phyloP scores from a whole-genome alignment of 306 rosid genomes.

The Dryas drummondii region DNA sequence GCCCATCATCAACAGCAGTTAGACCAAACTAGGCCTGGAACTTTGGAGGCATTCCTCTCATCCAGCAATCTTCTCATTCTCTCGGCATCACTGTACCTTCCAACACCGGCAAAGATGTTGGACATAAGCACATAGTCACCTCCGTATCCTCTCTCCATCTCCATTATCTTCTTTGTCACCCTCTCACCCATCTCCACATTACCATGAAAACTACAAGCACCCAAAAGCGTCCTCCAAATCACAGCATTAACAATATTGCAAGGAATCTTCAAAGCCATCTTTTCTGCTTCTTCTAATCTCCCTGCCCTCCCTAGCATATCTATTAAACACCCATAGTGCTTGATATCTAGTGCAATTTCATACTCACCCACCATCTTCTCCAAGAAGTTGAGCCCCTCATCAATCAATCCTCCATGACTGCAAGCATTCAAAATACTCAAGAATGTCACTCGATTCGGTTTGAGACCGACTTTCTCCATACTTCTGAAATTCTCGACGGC shows the following conservation, averaged over 20 bases:
- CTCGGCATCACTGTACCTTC: slow-evolving; percentile 66
- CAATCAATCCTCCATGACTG: slow-evolving; percentile 74
- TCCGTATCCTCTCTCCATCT: slow-evolving; percentile 54
- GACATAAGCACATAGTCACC: slow-evolving; percentile 89
- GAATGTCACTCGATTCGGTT: slow-evolving; percentile 57
- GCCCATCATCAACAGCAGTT: slow-evolving; percentile 16
- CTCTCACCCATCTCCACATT: slow-evolving; percentile 69
- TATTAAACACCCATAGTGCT: slow-evolving; percentile 70
- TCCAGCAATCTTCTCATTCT: slow-evolving; percentile 61
- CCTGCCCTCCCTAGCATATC: slow-evolving; percentile 77
- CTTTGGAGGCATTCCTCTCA: slow-evolving; percentile 46
- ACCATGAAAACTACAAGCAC: slow-evolving; percentile 68
- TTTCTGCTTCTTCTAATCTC: slow-evolving; percentile 71
- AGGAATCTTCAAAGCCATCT: slow-evolving; percentile 58
- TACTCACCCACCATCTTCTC: slow-evolving; percentile 50
- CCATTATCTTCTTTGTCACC: slow-evolving; percentile 49
- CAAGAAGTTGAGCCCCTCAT: slow-evolving; percentile 65
- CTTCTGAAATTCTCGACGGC: slow-evolving; percentile 45
- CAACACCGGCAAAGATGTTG: slow-evolving; percentile 66
- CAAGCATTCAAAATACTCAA: slow-evolving; percentile 66
- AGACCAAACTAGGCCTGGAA: slow-evolving; percentile 64
- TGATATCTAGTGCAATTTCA: slow-evolving; percentile 48
- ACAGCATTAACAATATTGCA: slow-evolving; percentile 50
- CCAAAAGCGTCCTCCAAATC: slow-evolving; percentile 70
- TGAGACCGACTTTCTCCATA: slow-evolving; percentile 61